Evolutionary conservation across 2,329 filamentous ascomycete genomes (phyloP).

Genomic region (Fusarium tanahbumbuense): DNA sequence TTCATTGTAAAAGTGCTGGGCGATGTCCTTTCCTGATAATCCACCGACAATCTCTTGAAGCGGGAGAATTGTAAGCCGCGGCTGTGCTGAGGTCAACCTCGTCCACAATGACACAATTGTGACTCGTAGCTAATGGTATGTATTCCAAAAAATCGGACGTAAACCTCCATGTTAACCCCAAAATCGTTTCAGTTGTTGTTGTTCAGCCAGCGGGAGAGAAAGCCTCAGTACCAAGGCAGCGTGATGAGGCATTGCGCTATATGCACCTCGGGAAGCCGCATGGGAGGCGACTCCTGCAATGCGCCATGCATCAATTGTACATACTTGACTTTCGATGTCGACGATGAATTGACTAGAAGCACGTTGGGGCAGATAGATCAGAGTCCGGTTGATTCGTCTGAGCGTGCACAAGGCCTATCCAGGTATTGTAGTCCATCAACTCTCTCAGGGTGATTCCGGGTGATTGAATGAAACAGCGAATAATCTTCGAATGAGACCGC

Average conservation of each 20-base stretch:
- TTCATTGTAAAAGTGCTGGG: neutral
- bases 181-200: neutral
- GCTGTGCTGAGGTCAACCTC: neutral
- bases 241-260: neutral
- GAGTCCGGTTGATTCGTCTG: neutral
- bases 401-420: neutral
- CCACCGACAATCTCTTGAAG: neutral
- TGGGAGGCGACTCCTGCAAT: neutral
- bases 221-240: neutral
- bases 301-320: neutral
- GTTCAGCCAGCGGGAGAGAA: neutral
- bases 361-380: neutral
- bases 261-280: neutral
- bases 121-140: too few species aligned
- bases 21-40: neutral
- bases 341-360: neutral
- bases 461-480: neutral
- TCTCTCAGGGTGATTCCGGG: neutral
- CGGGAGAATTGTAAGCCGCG: neutral
- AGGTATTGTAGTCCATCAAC: neutral
- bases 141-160: neutral
- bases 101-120: neutral
- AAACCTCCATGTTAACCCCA: neutral
- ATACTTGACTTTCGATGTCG: neutral
- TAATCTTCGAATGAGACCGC: neutral